These are phyloP conservation scores for Allomyces macrogynus DNA, from an alignment of 192 early-diverging fungal species.

Conservation along the genomic window DNA sequence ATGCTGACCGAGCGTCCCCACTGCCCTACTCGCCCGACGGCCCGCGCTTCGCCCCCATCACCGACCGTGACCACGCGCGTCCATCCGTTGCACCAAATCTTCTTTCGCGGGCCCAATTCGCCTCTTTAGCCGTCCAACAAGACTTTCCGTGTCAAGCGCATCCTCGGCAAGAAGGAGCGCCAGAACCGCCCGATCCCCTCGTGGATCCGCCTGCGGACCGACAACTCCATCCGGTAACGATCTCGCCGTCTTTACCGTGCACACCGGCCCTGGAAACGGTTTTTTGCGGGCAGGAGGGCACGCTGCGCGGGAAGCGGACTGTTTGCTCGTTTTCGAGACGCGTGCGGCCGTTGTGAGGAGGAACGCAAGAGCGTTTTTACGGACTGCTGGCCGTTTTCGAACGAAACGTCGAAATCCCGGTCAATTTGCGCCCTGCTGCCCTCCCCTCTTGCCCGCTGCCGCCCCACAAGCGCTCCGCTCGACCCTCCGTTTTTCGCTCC, in stretches of 20 bases:
- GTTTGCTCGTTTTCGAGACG: constrained; percentile 1
- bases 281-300: neutral
- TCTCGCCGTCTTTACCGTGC: neutral
- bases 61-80: no score
- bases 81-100: no score
- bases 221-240: constrained; percentile 65
- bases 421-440: no score
- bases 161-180: constrained; percentile 94
- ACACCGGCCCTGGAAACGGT: neutral
- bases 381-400: neutral
- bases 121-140: constrained; percentile 75
- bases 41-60: no score
- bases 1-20: no score
- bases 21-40: no score
- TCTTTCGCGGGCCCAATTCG: no score
- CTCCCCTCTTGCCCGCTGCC: no score
- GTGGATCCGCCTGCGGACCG: constrained; percentile 92
- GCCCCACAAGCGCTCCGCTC: no score
- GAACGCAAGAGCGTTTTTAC: neutral
- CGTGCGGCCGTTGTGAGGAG: neutral
- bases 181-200: constrained; percentile 96
- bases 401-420: no score
- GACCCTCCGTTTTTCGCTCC: neutral
- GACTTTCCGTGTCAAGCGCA: constrained; percentile 90
- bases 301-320: neutral